phyloP scores from a whole-genome alignment of 495 filamentous ascomycete species.

The Aspergillus steynii region DNA sequence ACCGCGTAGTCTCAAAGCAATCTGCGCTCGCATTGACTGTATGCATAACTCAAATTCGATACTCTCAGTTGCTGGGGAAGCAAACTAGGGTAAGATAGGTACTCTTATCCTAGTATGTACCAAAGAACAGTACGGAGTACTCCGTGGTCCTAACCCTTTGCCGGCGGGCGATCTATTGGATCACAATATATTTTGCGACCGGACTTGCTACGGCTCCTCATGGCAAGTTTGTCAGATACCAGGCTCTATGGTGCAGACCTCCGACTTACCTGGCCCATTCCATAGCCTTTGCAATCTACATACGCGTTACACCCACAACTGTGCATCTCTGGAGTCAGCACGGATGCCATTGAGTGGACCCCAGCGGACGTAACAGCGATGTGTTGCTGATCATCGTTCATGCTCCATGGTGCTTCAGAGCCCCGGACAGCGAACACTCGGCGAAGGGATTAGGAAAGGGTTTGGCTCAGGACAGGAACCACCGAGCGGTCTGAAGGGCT shows the following conservation, averaged over 20 bases:
- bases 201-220: neutral
- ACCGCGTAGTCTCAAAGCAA: neutral
- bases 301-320: neutral
- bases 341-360: conserved; percentile 3
- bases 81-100: neutral
- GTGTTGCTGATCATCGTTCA: conserved; percentile 15
- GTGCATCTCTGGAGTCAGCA: neutral
- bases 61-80: neutral
- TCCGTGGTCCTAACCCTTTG: neutral
- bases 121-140: neutral
- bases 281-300: neutral
- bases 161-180: neutral
- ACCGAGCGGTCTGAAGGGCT: neutral
- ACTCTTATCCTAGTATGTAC: neutral
- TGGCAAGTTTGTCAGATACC: neutral
- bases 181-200: neutral
- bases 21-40: neutral
- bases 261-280: neutral
- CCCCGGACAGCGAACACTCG: conserved; percentile 18
- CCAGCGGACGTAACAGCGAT: neutral
- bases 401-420: neutral
- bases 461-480: neutral
- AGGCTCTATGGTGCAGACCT: neutral
- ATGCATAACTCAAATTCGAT: neutral
- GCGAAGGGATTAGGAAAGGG: neutral